Evolutionary conservation across 2,329 filamentous ascomycete species (phyloP).

Genomic region (Leptodontidium sp.): DNA sequence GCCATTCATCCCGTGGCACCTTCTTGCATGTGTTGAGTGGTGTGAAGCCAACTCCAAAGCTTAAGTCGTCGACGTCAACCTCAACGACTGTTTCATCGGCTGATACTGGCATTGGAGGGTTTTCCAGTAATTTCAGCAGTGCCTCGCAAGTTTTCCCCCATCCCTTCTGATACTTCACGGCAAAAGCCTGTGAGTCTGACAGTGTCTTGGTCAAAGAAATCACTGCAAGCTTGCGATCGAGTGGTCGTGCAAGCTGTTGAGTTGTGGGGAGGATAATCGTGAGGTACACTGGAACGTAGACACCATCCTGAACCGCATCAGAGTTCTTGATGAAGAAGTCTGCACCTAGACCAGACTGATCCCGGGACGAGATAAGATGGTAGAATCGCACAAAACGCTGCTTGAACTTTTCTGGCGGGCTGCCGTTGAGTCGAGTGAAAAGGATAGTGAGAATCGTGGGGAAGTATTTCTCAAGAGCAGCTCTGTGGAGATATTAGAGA

Average conservation of each 20-base stretch:
- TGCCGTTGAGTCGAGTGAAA: slow-evolving; percentile 72
- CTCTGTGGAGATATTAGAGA: slow-evolving; percentile 52
- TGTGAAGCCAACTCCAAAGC: slow-evolving; percentile 94
- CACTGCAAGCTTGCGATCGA: slow-evolving; percentile 93
- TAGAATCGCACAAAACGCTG: slow-evolving; percentile 93
- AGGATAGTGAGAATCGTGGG: slow-evolving; percentile 78
- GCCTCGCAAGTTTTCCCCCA: slow-evolving; percentile 91
- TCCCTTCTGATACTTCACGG: slow-evolving; percentile 82
- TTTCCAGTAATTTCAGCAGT: slow-evolving; percentile 88
- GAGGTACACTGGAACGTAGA: slow-evolving; percentile 88
- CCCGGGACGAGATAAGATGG: slow-evolving; percentile 81
- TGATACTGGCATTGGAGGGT: slow-evolving; percentile 74
- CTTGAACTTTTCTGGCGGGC: slow-evolving; percentile 79
- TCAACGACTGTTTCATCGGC: slow-evolving; percentile 84
- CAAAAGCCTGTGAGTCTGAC: slow-evolving; percentile 85
- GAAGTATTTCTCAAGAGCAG: slow-evolving; percentile 65
- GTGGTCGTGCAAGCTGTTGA: slow-evolving; percentile 83
- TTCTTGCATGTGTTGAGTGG: slow-evolving; percentile 90
- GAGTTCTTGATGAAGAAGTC: slow-evolving; percentile 90
- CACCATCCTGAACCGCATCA: slow-evolving; percentile 80
- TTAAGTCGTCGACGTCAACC: slow-evolving; percentile 91
- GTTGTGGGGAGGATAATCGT: slow-evolving; percentile 88
- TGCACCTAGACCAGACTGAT: slow-evolving; percentile 80
- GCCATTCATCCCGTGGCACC: slow-evolving; percentile 79
- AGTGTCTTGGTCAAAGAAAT: slow-evolving; percentile 93